A percentile compares a stretch with the other conserved stretches of the same genome.
phyloP scores from a whole-genome alignment of 1,284 basidiomycete species.

The Mycosarcoma mackinlayi region DNA sequence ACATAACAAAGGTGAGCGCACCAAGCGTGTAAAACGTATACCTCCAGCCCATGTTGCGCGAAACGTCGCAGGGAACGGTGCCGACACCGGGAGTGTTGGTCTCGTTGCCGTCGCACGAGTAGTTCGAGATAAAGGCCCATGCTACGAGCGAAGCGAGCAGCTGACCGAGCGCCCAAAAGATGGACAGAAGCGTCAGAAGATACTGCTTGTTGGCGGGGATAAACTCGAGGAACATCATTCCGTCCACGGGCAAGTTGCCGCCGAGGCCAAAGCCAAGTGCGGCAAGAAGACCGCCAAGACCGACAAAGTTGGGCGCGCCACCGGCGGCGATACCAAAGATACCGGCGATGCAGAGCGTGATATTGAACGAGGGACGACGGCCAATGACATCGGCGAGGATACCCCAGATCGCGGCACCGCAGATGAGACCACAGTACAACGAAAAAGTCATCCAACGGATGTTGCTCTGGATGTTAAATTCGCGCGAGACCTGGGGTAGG shows the following conservation, averaged over 20 bases:
- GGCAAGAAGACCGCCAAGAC: constrained; percentile 61
- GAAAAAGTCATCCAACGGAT: constrained; percentile 62
- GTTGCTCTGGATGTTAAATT: constrained; percentile 53
- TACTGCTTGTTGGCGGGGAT: constrained; percentile 63
- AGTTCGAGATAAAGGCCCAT: constrained; percentile 67
- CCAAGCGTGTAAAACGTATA: constrained; percentile 66
- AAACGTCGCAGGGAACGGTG: constrained; percentile 45
- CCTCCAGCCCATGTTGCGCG: constrained; percentile 64
- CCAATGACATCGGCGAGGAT: constrained; percentile 65
- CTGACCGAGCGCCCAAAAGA: constrained; percentile 68
- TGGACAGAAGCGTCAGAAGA: constrained; percentile 63
- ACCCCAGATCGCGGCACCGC: constrained; percentile 66
- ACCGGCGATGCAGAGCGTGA: constrained; percentile 64
- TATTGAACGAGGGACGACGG: constrained; percentile 65
- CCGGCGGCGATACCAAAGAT: constrained; percentile 65
- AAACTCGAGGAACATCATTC: constrained; percentile 68
- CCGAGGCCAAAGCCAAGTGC: constrained; percentile 65
- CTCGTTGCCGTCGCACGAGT: constrained; percentile 52
- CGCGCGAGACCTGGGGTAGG: constrained; percentile 59
- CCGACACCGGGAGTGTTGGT: constrained; percentile 35
- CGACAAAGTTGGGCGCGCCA: constrained; percentile 61
- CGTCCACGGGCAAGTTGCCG: constrained; percentile 67
- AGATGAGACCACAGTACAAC: constrained; percentile 62
- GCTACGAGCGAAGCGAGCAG: constrained; percentile 63
- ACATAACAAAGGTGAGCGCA: constrained; percentile 61